phyloP scores from a whole-genome alignment of 352 stramenopile species.

The Pythium sukuiense region DNA sequence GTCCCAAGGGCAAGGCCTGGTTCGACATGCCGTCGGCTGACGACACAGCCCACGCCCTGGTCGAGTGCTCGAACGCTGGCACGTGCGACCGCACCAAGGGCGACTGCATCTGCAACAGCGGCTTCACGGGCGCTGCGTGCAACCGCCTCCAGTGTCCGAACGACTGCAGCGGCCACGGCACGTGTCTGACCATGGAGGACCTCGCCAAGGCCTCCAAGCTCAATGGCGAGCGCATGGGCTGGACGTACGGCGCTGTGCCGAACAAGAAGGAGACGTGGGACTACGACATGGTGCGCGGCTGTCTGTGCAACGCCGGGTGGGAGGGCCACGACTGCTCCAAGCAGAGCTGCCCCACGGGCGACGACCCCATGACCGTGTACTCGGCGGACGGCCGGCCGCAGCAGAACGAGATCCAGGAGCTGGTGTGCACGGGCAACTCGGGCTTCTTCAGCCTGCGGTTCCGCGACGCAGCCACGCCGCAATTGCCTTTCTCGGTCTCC shows the following conservation, averaged over 20 bases:
- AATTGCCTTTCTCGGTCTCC: constrained; percentile 50
- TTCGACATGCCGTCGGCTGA: constrained; percentile 53
- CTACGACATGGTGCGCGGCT: constrained; percentile 84
- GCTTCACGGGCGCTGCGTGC: constrained; percentile 73
- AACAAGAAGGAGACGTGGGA: constrained; percentile 91
- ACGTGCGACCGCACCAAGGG: constrained; percentile 67
- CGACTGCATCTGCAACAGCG: constrained; percentile 58
- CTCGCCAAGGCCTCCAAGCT: constrained; percentile 50
- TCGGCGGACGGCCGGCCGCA: constrained; percentile 38
- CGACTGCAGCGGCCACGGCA: constrained; percentile 81
- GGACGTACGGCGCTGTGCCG: constrained; percentile 61
- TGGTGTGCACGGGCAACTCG: constrained; percentile 60
- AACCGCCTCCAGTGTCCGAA: constrained; percentile 65
- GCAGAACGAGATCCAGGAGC: constrained; percentile 77
- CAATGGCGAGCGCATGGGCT: constrained; percentile 59
- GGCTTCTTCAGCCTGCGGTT: constrained; percentile 76
- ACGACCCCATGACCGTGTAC: constrained; percentile 81
- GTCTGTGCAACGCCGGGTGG: constrained; percentile 86
- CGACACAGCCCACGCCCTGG: constrained; percentile 54
- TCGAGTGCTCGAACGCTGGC: constrained; percentile 75
- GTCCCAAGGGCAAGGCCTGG: constrained; percentile 68
- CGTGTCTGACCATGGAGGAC: constrained; percentile 81
- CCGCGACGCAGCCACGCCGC: constrained; percentile 57
- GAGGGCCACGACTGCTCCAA: constrained; percentile 87
- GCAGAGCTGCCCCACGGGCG: constrained; percentile 87